Conservation (phyloP, 1,284 basidiomycete genomes). For the Microbotryum scabiosae region DNA sequence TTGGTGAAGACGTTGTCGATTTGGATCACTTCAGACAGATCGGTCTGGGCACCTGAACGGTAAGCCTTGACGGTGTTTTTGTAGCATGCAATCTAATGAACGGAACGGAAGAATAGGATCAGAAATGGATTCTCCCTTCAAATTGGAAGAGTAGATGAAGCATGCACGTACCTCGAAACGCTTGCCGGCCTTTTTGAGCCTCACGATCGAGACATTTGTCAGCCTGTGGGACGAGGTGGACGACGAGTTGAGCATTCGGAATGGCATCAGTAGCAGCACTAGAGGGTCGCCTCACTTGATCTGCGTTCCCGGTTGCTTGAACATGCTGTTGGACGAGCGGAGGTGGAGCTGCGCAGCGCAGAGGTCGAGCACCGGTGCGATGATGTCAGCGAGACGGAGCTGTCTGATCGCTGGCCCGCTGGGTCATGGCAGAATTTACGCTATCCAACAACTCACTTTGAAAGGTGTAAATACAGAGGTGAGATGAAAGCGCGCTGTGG, state of each 20-base stretch:
- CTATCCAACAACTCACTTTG: neutral
- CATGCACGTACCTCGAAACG: constrained; percentile 70
- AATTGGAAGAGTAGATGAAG: neutral
- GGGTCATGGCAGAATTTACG: neutral
- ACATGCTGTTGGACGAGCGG: constrained; percentile 36
- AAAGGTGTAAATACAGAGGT: neutral
- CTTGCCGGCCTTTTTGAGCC: constrained; percentile 92
- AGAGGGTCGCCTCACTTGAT: too few species aligned
- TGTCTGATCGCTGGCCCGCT: neutral
- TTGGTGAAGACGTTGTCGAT: constrained; percentile 94
- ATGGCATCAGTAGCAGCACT: too few species aligned
- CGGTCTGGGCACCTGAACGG: constrained; percentile 85
- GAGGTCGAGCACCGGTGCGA: too few species aligned
- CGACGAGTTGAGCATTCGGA: neutral
- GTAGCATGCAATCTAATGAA: constrained; percentile 81
- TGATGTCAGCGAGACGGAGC: neutral
- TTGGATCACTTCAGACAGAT: constrained; percentile 92
- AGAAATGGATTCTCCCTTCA: neutral
- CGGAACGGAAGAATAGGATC: neutral
- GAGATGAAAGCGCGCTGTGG: neutral
- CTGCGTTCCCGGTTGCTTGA: constrained; percentile 71
- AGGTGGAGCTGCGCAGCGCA: constrained; percentile 3
- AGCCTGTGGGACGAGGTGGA: constrained; percentile 49
- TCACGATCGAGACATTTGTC: constrained; percentile 92
- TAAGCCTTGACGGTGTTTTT: constrained; percentile 99